Percentiles rank a stretch among this genome's conserved stretches.
phyloP scores from a whole-genome alignment of 345 rosid species.

The Geranium rotundifolium region DNA sequence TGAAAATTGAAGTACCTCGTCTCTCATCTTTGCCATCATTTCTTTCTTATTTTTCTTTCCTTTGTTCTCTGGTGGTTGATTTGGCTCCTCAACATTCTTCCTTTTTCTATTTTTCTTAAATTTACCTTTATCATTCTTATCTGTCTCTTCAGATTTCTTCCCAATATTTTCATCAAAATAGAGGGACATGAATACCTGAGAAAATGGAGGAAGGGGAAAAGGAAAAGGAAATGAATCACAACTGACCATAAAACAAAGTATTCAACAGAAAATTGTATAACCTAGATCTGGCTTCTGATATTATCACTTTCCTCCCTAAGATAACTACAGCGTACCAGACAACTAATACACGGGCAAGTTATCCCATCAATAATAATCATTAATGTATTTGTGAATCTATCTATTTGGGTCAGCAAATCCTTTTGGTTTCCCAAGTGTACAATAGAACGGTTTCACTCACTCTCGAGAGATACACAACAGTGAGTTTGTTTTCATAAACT shows the following conservation, averaged over 20 bases:
- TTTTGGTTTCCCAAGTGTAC: too few relatives aligned
- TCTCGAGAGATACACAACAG: too few relatives aligned
- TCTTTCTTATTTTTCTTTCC: conserved; percentile 65
- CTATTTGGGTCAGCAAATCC: too few relatives aligned
- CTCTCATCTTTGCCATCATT: conserved; percentile 53
- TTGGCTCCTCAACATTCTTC: conserved; percentile 42
- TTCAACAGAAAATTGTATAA: too few relatives aligned
- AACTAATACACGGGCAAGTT: too few relatives aligned
- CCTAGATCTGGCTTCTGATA: neutral
- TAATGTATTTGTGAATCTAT: too few relatives aligned
- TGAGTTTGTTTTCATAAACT: too few relatives aligned
- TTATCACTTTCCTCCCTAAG: neutral
- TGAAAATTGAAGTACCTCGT: conserved; percentile 41
- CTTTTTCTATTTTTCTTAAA: conserved; percentile 48
- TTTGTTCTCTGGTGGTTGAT: conserved; percentile 37
- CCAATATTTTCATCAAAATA: conserved; percentile 77
- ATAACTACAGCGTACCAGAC: neutral
- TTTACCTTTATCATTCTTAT: conserved; percentile 30
- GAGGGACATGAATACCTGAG: conserved; percentile 76
- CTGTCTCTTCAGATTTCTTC: conserved; percentile 25
- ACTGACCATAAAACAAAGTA: neutral
- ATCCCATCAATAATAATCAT: too few relatives aligned
- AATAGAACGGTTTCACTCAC: too few relatives aligned
- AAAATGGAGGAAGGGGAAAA: conserved; percentile 3
- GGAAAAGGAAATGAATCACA: neutral